Conservation (phyloP, 352 stramenopile genomes). For the Pythium periplocum region DNA sequence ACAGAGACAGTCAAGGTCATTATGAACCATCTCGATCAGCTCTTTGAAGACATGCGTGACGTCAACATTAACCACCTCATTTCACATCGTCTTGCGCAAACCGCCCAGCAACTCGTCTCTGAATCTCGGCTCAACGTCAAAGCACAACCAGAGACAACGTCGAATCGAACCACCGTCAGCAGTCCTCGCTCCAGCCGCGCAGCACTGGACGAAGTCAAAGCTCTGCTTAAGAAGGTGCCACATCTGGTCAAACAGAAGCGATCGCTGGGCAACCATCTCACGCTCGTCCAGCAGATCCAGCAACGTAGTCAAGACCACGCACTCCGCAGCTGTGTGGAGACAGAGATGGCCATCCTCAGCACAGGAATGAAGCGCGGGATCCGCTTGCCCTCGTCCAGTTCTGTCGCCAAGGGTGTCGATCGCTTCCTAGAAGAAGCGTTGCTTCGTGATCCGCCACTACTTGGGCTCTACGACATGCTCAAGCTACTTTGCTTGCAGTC, state of each 20-base stretch:
- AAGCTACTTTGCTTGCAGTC: slow-evolving; percentile 76
- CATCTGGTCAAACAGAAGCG: slow-evolving; percentile 72
- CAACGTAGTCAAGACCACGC: slow-evolving; percentile 49
- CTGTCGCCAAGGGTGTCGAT: slow-evolving; percentile 51
- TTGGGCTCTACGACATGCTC: slow-evolving; percentile 68
- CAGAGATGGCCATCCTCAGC: slow-evolving; percentile 79
- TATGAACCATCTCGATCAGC: slow-evolving; percentile 61
- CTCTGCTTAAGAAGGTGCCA: slow-evolving; percentile 55
- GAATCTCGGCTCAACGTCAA: slow-evolving; percentile 6
- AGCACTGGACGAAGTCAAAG: slow-evolving; percentile 39
- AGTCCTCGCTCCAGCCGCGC: background rate
- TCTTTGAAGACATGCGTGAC: slow-evolving; percentile 70
- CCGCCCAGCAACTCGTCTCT: slow-evolving; percentile 43
- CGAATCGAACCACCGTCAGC: background rate
- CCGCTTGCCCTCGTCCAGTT: slow-evolving; percentile 6
- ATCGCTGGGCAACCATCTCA: slow-evolving; percentile 56
- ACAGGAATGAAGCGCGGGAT: slow-evolving; percentile 28
- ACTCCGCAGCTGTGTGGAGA: slow-evolving; percentile 64
- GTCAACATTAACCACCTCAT: slow-evolving; percentile 76
- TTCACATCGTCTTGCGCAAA: slow-evolving; percentile 38
- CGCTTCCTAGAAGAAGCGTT: slow-evolving; percentile 66
- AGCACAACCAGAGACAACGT: background rate
- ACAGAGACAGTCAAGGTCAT: slow-evolving; percentile 41
- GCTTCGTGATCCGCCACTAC: slow-evolving; percentile 53
- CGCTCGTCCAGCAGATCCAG: slow-evolving; percentile 59